These are phyloP conservation scores for Globisporangium ultimum DNA, from an alignment of 352 stramenopile species.

Conservation along the genomic window DNA sequence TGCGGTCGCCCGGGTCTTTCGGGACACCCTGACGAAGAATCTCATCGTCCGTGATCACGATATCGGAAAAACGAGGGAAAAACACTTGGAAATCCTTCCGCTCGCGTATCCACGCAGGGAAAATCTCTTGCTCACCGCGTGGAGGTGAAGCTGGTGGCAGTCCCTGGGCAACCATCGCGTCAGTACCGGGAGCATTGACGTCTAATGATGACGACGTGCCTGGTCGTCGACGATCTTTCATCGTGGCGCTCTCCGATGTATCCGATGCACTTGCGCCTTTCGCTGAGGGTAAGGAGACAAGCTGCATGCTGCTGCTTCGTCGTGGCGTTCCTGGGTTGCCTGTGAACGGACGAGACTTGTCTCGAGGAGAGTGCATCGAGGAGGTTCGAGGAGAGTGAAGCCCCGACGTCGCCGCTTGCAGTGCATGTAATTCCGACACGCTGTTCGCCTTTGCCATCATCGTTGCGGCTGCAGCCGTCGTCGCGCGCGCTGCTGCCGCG, in stretches of 20 bases:
- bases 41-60: conserved; percentile 61
- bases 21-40: conserved; percentile 58
- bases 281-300: background rate
- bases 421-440: conserved; percentile 27
- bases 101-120: conserved; percentile 63
- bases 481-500: conserved; percentile 37
- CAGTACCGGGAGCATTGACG: background rate
- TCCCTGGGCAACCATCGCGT: background rate
- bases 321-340: background rate
- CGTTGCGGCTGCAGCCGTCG: conserved; percentile 34
- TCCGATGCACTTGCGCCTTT: background rate
- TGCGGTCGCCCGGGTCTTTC: conserved; percentile 58
- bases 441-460: conserved; percentile 40
- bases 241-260: background rate
- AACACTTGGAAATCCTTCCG: conserved; percentile 78
- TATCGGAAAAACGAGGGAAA: conserved; percentile 60
- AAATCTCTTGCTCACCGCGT: conserved; percentile 33
- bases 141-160: background rate
- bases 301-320: background rate
- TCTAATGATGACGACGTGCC: conserved; percentile 2
- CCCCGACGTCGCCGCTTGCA: conserved; percentile 25
- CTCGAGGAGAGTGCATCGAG: conserved; percentile 9
- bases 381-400: conserved; percentile 26
- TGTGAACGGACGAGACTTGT: conserved; percentile 3
- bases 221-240: background rate